A percentile compares a stretch with the other conserved stretches of the same genome.
These are phyloP conservation scores for Blepharisma stoltei DNA, from an alignment of 73 alveolate species.

Conservation along the genomic window DNA sequence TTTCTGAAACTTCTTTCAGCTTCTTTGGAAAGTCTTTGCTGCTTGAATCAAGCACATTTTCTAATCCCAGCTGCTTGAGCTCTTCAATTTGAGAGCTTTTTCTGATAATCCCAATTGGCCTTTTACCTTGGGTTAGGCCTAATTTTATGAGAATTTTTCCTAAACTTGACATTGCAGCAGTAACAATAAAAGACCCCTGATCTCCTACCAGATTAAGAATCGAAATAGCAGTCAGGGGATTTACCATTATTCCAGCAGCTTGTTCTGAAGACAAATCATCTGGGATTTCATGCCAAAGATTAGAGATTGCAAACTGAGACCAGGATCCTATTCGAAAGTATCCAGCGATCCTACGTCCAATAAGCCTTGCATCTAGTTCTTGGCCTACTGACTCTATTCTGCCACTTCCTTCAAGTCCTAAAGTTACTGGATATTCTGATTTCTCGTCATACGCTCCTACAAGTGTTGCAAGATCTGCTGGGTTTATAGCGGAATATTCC, in stretches of 20 bases:
- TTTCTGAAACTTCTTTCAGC: slow-evolving; percentile 32
- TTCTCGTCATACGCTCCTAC: slow-evolving; percentile 40
- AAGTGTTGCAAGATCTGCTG: slow-evolving; percentile 52
- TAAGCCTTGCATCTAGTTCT: no score
- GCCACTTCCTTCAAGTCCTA: no score
- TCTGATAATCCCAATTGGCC: slow-evolving; percentile 64
- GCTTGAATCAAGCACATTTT: slow-evolving; percentile 55
- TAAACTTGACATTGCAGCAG: slow-evolving; percentile 67
- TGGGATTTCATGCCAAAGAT: slow-evolving; percentile 37
- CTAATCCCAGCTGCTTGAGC: slow-evolving; percentile 52
- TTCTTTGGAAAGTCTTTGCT: slow-evolving; percentile 30
- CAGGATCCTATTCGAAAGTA: no score
- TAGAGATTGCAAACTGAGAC: no score
- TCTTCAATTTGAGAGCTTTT: slow-evolving; percentile 53
- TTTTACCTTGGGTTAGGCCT: slow-evolving; percentile 43
- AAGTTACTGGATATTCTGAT: no score
- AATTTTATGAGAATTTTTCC: slow-evolving; percentile 67
- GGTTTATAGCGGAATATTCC: slow-evolving; percentile 70
- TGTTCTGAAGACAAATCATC: slow-evolving; percentile 46
- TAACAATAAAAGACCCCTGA: slow-evolving; percentile 52
- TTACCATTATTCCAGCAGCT: slow-evolving; percentile 60
- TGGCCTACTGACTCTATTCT: no score
- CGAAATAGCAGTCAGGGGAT: slow-evolving; percentile 75
- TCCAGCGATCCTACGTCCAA: no score
- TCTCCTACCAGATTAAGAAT: slow-evolving; percentile 40